Conservation (phyloP, 768 basidiomycete species). For the Leccinum disarticulatum region DNA sequence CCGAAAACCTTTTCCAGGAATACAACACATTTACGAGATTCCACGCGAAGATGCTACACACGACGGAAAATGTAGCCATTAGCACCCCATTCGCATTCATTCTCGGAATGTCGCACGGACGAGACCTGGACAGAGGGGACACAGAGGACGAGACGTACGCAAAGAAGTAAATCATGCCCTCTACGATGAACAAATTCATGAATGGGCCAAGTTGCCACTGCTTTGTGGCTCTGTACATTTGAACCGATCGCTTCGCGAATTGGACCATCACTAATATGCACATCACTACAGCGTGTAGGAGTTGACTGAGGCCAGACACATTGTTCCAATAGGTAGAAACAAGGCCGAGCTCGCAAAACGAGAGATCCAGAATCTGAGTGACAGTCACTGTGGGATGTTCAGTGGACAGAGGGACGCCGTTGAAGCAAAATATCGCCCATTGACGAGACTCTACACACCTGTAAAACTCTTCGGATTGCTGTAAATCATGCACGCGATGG, state of each 20-base stretch:
- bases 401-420: not conserved
- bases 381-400: not conserved
- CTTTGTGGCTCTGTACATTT: not conserved
- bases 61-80: not conserved
- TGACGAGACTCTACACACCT: not conserved
- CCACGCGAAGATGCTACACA: not conserved
- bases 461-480: not conserved
- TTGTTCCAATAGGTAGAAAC: not conserved
- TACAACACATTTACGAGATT: not conserved
- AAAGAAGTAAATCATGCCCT: constrained; percentile 1
- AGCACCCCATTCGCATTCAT: not conserved
- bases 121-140: not conserved
- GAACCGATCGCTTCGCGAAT: not conserved
- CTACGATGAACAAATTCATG: not conserved
- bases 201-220: not conserved
- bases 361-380: not conserved
- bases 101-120: not conserved
- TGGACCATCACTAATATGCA: not conserved
- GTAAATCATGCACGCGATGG: not conserved
- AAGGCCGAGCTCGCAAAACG: not conserved
- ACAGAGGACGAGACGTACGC: constrained; percentile 5
- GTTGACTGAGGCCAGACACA: not conserved
- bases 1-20: not conserved
- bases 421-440: not conserved
- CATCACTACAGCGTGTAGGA: constrained; percentile 1